Conservation (phyloP, 1,139 yeast species). For the Geotrichum australiense region DNA sequence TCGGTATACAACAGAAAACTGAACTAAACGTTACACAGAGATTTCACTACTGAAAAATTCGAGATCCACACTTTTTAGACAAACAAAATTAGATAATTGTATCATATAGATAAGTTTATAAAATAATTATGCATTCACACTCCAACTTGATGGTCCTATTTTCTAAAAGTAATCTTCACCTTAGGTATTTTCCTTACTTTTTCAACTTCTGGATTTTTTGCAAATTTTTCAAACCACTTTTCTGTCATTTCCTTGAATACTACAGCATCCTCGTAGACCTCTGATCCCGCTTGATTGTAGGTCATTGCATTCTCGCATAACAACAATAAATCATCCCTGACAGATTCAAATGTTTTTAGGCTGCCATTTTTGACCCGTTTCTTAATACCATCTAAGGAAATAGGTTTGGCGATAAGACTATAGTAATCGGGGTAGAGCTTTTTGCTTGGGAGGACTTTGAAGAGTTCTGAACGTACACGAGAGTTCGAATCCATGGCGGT, state of each 20-base stretch:
- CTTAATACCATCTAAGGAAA: slow-evolving; percentile 54
- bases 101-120: too few relatives aligned
- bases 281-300: slow-evolving; percentile 86
- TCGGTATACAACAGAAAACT: too few relatives aligned
- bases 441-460: slow-evolving; percentile 62
- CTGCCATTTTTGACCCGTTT: slow-evolving; percentile 41
- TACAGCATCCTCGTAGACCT: slow-evolving; percentile 71
- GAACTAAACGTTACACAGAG: too few relatives aligned
- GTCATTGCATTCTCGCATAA: slow-evolving; percentile 78
- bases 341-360: slow-evolving; percentile 52
- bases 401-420: slow-evolving; percentile 67
- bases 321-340: slow-evolving; percentile 62
- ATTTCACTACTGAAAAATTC: too few relatives aligned
- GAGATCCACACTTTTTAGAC: too few relatives aligned
- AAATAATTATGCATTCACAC: too few relatives aligned
- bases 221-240: slow-evolving; percentile 12
- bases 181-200: slow-evolving; percentile 4
- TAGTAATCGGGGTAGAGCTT: slow-evolving; percentile 82
- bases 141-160: too few relatives aligned
- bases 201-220: neutral
- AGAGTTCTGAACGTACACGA: slow-evolving; percentile 45
- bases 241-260: slow-evolving; percentile 40
- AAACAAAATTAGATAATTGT: too few relatives aligned
- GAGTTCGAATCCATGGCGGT: slow-evolving; percentile 27
- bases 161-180: slow-evolving; percentile 7